Percentiles rank a stretch among this genome's conserved stretches.
Conservation (phyloP, 1,139 yeast genomes). For the Diutina sp. region DNA sequence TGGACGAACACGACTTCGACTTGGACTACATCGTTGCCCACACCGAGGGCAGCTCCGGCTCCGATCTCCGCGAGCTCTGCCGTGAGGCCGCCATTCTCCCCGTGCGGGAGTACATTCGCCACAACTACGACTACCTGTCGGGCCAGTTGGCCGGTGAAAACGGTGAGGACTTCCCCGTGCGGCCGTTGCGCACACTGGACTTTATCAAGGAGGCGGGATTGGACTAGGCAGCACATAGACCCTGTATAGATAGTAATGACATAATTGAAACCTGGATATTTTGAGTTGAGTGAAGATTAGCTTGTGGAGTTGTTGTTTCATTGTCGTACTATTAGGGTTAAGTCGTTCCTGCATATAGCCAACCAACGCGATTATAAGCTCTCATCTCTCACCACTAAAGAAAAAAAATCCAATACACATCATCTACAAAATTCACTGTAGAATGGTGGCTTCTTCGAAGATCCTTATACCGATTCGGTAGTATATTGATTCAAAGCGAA, state of each 20-base stretch:
- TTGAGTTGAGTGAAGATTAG: no score
- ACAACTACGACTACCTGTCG: slow-evolving; percentile 31
- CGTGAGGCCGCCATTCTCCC: slow-evolving; percentile 89
- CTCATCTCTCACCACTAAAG: not conserved
- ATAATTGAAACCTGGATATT: not conserved
- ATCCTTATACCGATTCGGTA: slow-evolving; percentile 41
- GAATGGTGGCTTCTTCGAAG: slow-evolving; percentile 54
- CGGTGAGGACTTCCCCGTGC: slow-evolving; percentile 19
- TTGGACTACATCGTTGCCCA: slow-evolving; percentile 43
- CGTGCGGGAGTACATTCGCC: slow-evolving; percentile 69
- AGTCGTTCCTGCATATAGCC: not conserved
- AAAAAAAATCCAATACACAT: not conserved
- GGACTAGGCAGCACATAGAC: slow-evolving; percentile 11
- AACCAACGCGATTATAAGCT: not conserved
- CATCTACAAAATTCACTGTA: not conserved
- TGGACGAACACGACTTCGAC: slow-evolving; percentile 47
- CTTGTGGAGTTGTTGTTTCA: no score
- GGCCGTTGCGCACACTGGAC: slow-evolving; percentile 34
- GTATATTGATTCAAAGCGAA: slow-evolving; percentile 59
- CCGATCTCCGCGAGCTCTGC: slow-evolving; percentile 82
- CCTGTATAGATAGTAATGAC: not conserved
- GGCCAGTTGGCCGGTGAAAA: slow-evolving; percentile 18
- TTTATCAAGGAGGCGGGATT: slow-evolving; percentile 20
- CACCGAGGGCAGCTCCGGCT: slow-evolving; percentile 78
- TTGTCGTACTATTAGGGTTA: no score